Conservation (phyloP, 2,329 filamentous ascomycete species). For the Microascus cirrosus region DNA sequence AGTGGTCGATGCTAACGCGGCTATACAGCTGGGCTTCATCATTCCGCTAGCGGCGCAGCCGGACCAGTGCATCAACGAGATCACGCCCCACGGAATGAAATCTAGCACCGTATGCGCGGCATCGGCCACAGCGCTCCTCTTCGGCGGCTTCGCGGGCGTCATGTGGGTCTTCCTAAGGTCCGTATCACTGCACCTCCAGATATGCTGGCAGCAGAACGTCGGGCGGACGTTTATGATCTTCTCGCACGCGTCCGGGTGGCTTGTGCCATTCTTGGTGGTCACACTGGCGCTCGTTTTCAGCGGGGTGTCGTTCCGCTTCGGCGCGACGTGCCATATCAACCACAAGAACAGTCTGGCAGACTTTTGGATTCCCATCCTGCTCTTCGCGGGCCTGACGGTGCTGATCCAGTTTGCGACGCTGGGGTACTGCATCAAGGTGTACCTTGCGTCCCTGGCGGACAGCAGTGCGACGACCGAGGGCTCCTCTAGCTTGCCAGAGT, state of each 20-base stretch:
- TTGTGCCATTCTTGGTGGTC: slow-evolving; percentile 66
- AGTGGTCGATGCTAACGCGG: background rate
- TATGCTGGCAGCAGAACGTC: slow-evolving; percentile 91
- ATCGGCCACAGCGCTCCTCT: slow-evolving; percentile 74
- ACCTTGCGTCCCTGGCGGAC: slow-evolving; percentile 73
- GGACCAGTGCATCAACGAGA: slow-evolving; percentile 74
- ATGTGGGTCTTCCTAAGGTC: slow-evolving; percentile 90
- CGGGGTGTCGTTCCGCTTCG: slow-evolving; percentile 90
- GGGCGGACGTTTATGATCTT: slow-evolving; percentile 83
- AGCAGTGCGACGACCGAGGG: slow-evolving; percentile 58
- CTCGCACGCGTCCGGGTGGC: slow-evolving; percentile 73
- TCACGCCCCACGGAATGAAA: slow-evolving; percentile 90
- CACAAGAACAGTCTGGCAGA: slow-evolving; percentile 70
- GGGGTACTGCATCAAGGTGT: slow-evolving; percentile 90
- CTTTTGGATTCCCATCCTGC: slow-evolving; percentile 83
- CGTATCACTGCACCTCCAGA: slow-evolving; percentile 87
- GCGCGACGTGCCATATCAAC: slow-evolving; percentile 88
- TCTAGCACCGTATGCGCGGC: slow-evolving; percentile 73
- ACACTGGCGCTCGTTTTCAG: slow-evolving; percentile 70
- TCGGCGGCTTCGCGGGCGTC: slow-evolving; percentile 73
- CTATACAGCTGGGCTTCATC: slow-evolving; percentile 70
- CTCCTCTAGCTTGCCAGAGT: slow-evolving; percentile 59
- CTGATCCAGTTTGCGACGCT: slow-evolving; percentile 79
- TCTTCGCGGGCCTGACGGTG: slow-evolving; percentile 64
- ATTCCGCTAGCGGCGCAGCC: slow-evolving; percentile 72